Evolutionary conservation across 768 basidiomycete species (phyloP), one percentile per base, ranked within the genome.

Genomic region (Auricularia sp.): DNA sequence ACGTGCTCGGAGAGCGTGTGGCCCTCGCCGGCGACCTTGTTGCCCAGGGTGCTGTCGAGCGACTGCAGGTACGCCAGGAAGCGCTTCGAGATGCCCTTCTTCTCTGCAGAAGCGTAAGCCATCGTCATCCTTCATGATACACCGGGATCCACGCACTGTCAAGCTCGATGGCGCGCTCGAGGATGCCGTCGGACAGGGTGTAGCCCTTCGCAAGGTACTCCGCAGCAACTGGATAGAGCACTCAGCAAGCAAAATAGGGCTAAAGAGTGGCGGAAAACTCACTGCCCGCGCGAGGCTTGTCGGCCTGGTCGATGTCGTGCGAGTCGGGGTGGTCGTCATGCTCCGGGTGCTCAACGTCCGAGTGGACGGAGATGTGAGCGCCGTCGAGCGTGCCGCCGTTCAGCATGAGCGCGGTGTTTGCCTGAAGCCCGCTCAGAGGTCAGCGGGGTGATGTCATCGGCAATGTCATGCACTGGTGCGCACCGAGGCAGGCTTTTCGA

Each of bases 181-280:
- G 80, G 69, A 94, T 82, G 61, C 80, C 72, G 72, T 98, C 95
- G 18, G 86, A 85, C 34, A 98, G 82, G 62, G 71, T 71, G 77
- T 98, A 98, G 1, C 96, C 97, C 71, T 84, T 86, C 1, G 96
- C 93, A 56, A 99, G 83, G 75, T 95, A 93, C 74, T 98, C 96
- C 35, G 96, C 95, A 34, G 90, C 89, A 71, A 97, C 92, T 85
- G 72, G 67, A 65, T 67, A 35, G 1, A 3, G 51, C 3, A 16
- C 45, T 42, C 33, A 47, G 21, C 70, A 21, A 64, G 24, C 56
- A 0, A 29, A 11, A 54, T 16, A 16, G 18, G 24, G 39, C 29
- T 1, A 44, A 36, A 42, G 24, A 13, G 14, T 1, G 3, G 14
- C 44, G 21, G 1, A 18, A 1, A 5, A 76, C 86, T 70, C 69